These are phyloP conservation scores for Tetrapyrgos nigripes DNA, from an alignment of 1,284 basidiomycete species.

Conservation along the genomic window DNA sequence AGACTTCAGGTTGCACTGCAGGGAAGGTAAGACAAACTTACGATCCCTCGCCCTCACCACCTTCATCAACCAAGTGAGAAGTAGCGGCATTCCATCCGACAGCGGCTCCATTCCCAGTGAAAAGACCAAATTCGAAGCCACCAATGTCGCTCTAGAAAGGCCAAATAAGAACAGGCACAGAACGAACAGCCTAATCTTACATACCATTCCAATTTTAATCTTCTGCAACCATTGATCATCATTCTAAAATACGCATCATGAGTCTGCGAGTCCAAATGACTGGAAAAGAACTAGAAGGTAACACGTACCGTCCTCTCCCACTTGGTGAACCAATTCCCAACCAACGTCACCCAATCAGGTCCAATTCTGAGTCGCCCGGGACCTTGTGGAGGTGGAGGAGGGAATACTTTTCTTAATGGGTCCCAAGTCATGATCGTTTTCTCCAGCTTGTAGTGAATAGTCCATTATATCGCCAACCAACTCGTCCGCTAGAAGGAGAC, in stretches of 20 bases:
- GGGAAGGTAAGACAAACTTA: conserved; percentile 26
- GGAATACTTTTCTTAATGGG: conserved; percentile 45
- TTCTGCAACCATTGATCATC: conserved; percentile 43
- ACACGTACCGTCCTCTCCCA: conserved; percentile 46
- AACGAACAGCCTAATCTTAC: conserved; percentile 8
- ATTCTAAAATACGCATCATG: conserved; percentile 29
- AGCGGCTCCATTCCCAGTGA: conserved; percentile 44
- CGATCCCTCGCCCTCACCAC: conserved; percentile 41
- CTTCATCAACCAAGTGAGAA: conserved; percentile 46
- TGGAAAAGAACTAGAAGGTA: not conserved
- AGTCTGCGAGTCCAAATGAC: not conserved
- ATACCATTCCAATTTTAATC: conserved; percentile 48
- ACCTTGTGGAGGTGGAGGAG: conserved; percentile 41
- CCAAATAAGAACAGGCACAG: not conserved
- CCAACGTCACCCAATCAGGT: conserved; percentile 49
- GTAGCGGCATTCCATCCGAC: conserved; percentile 51
- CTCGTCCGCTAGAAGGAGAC: conserved; percentile 40
- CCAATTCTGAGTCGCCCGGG: conserved; percentile 48
- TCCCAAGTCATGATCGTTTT: conserved; percentile 50
- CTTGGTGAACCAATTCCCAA: conserved; percentile 51
- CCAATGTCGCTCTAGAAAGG: conserved; percentile 41
- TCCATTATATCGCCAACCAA: conserved; percentile 50
- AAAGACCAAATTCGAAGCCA: conserved; percentile 44
- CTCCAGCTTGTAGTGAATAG: conserved; percentile 43
- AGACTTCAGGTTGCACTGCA: not conserved